Evolutionary conservation across 139 green algal species (phyloP).

Genomic region (Parachlorella kessleri): DNA sequence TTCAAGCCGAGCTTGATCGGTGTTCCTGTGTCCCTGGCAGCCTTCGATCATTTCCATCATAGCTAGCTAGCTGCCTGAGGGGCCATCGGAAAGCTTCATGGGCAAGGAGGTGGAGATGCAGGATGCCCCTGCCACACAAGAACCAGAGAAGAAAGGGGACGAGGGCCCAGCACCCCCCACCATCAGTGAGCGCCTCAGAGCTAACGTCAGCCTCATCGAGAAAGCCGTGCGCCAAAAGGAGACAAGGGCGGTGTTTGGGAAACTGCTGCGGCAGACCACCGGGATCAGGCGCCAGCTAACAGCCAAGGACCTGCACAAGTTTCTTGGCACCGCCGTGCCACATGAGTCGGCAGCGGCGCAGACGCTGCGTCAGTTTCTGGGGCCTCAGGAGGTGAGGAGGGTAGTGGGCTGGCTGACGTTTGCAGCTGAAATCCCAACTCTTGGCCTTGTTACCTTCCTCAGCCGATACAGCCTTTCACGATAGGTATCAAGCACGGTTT

Average conservation of each 20-base stretch:
- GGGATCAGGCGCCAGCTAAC: conserved; percentile 65
- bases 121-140: conserved; percentile 13
- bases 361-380: conserved; percentile 32
- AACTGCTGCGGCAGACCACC: conserved; percentile 77
- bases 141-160: conserved; percentile 5
- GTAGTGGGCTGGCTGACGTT: too few species aligned
- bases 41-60: too few species aligned
- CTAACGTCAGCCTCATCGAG: conserved; percentile 64
- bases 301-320: conserved; percentile 47
- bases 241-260: conserved; percentile 68
- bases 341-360: conserved; percentile 26
- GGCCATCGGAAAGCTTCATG: too few species aligned
- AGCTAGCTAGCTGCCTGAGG: too few species aligned
- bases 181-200: conserved; percentile 4
- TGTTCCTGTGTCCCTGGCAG: too few species aligned
- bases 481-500: too few species aligned
- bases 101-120: conserved; percentile 48
- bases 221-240: conserved; percentile 84
- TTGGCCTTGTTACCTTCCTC: neutral
- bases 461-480: too few species aligned
- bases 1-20: too few species aligned
- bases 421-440: neutral
- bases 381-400: too few species aligned
- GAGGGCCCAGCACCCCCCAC: neutral
- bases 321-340: conserved; percentile 56